Evolutionary conservation across 805 yeast genomes (phyloP).

Genomic region (Metschnikowia aberdeeniae): DNA sequence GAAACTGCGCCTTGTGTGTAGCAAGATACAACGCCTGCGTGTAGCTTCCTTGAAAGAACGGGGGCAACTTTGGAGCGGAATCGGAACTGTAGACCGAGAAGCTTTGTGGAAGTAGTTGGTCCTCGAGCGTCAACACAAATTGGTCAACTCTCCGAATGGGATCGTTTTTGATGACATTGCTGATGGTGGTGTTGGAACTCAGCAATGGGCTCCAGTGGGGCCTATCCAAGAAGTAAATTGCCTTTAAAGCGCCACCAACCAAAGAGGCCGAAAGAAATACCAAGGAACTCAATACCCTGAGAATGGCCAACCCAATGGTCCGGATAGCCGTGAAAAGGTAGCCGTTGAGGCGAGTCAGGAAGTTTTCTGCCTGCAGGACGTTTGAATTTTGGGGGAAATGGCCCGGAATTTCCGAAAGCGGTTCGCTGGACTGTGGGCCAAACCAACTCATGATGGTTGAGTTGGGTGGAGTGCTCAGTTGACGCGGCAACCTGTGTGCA

Average conservation of each 20-base stretch:
- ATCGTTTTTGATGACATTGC: constrained; percentile 29
- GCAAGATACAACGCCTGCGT: constrained; percentile 72
- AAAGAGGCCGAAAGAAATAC: background rate
- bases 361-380: background rate
- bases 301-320: background rate
- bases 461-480: too few relatives aligned
- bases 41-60: constrained; percentile 71
- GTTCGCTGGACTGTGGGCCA: background rate
- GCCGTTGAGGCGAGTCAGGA: background rate
- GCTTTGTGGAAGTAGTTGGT: constrained; percentile 28
- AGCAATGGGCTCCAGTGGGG: constrained; percentile 4
- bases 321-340: background rate
- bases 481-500: too few relatives aligned
- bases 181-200: constrained; percentile 12
- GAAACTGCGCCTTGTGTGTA: constrained; percentile 64
- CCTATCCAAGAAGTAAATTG: constrained; percentile 9
- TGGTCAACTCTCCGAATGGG: constrained; percentile 52
- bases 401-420: background rate
- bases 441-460: background rate
- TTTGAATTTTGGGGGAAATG: background rate
- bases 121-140: constrained; percentile 51
- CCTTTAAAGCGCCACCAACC: constrained; percentile 1
- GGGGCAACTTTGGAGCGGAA: constrained; percentile 25
- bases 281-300: background rate
- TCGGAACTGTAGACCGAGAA: constrained; percentile 11